Conservation (phyloP, 495 filamentous ascomycete genomes). For the Xylaria nigripes region DNA sequence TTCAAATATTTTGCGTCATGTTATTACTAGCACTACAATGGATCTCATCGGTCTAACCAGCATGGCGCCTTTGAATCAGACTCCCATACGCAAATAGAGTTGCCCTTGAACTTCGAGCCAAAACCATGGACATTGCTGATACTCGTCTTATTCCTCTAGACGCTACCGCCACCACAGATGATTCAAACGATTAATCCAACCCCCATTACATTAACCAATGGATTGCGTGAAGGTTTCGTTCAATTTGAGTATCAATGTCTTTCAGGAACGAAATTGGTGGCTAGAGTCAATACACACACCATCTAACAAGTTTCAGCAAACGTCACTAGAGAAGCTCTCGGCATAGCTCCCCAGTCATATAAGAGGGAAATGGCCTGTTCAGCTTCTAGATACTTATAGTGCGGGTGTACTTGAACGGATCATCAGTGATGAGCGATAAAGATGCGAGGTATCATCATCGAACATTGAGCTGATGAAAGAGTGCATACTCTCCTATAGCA, state of each 20-base stretch:
- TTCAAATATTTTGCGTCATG: no score
- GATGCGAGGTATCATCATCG: slow-evolving; percentile 39
- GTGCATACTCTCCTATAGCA: slow-evolving; percentile 22
- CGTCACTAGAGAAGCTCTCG: slow-evolving; percentile 12
- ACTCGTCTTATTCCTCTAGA: slow-evolving; percentile 32
- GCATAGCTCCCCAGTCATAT: slow-evolving; percentile 14
- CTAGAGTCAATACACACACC: slow-evolving; percentile 27
- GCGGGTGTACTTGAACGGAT: slow-evolving; percentile 17
- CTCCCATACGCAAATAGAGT: no score
- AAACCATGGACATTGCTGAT: slow-evolving; percentile 29
- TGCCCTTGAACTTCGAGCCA: slow-evolving; percentile 47
- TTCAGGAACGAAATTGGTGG: slow-evolving; percentile 40
- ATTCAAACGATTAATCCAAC: background rate
- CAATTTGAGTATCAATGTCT: slow-evolving; percentile 49
- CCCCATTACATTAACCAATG: slow-evolving; percentile 16
- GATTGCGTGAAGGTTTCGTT: slow-evolving; percentile 26
- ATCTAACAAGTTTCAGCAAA: background rate
- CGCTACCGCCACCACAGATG: background rate
- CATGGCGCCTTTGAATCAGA: no score
- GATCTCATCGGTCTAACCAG: no score
- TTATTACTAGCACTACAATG: no score
- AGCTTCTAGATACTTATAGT: slow-evolving; percentile 38
- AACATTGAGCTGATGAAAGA: slow-evolving; percentile 46
- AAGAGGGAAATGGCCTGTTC: slow-evolving; percentile 24
- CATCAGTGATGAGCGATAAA: slow-evolving; percentile 31